phyloP scores from a whole-genome alignment of 2,329 filamentous ascomycete genomes.

The Elsinoe australis region DNA sequence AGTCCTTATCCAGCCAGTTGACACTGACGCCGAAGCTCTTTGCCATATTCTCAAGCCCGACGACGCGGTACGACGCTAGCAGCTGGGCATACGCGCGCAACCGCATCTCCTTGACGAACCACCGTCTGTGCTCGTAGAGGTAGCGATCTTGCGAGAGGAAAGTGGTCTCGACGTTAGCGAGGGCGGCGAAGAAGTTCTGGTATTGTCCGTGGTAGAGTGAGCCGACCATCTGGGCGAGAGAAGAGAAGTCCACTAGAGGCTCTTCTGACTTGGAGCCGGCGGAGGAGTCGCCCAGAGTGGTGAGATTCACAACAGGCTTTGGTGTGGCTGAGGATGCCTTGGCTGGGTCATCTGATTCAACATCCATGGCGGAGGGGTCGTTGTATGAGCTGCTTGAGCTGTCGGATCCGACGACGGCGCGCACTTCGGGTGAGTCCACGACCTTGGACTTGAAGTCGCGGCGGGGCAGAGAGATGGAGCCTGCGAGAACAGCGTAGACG shows the following conservation, averaged over 20 bases:
- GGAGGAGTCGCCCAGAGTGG: constrained; percentile 62
- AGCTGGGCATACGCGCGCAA: constrained; percentile 94
- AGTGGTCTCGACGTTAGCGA: constrained; percentile 83
- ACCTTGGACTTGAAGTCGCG: constrained; percentile 99
- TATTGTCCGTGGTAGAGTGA: constrained; percentile 93
- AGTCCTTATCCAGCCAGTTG: constrained; percentile 89
- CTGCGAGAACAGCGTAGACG: constrained; percentile 89
- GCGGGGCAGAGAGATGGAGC: constrained; percentile 87
- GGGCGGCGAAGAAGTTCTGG: constrained; percentile 82
- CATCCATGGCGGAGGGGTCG: constrained; percentile 51
- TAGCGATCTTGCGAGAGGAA: constrained; percentile 94
- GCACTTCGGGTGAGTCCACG: constrained; percentile 95
- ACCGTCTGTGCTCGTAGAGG: constrained; percentile 87
- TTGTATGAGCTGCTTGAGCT: constrained; percentile 71
- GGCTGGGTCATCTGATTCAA: constrained; percentile 23
- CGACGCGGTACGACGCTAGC: constrained; percentile 92
- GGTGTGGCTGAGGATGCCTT: constrained; percentile 41
- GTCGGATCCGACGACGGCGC: constrained; percentile 71
- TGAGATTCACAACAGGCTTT: constrained; percentile 73
- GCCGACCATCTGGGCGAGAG: constrained; percentile 78
- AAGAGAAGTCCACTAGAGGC: constrained; percentile 76
- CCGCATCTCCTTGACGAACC: constrained; percentile 98
- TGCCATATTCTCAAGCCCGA: constrained; percentile 95
- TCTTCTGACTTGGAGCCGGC: constrained; percentile 69
- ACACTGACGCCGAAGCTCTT: constrained; percentile 94